Percentiles rank a stretch among this genome's conserved stretches.
Conservation (phyloP, 1,284 basidiomycete genomes). For the Sparassis latifolia region DNA sequence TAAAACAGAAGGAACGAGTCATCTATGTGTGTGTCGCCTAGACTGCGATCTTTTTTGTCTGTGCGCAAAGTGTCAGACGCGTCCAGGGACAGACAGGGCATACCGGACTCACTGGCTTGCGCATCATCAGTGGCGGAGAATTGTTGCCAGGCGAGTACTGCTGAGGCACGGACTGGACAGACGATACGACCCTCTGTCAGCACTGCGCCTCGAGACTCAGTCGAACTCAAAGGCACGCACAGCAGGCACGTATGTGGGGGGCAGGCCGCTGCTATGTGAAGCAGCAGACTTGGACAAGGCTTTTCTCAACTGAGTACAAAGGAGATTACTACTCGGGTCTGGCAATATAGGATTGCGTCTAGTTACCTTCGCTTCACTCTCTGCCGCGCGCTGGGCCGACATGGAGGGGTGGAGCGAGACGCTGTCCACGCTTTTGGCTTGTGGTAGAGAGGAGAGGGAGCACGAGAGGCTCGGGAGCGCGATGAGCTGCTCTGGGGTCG, state of each 20-base stretch:
- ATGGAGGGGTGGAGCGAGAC: constrained; percentile 63
- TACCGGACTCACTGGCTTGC: constrained; percentile 24
- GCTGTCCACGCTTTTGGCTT: constrained; percentile 59
- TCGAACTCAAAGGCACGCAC: constrained; percentile 11
- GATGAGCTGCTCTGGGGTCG: constrained; percentile 43
- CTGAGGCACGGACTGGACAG: constrained; percentile 10
- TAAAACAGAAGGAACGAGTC: constrained; percentile 2
- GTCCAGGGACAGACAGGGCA: constrained; percentile 1
- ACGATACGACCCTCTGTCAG: no score
- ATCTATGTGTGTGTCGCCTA: constrained; percentile 10
- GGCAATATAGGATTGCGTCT: background rate
- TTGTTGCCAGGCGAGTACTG: constrained; percentile 18
- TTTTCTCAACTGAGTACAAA: constrained; percentile 21
- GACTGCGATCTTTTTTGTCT: constrained; percentile 24
- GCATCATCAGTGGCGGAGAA: constrained; percentile 30
- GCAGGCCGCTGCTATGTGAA: constrained; percentile 9
- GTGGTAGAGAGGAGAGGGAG: constrained; percentile 57
- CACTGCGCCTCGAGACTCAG: background rate
- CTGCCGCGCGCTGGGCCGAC: constrained; percentile 57
- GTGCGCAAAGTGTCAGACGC: constrained; percentile 1
- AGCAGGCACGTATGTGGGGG: constrained; percentile 14
- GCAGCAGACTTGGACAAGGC: constrained; percentile 23
- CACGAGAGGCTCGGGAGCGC: constrained; percentile 65
- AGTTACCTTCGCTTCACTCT: constrained; percentile 69
- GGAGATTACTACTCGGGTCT: constrained; percentile 9